Conservation (phyloP, 1,139 yeast species). For the Spathaspora jeffriesii region DNA sequence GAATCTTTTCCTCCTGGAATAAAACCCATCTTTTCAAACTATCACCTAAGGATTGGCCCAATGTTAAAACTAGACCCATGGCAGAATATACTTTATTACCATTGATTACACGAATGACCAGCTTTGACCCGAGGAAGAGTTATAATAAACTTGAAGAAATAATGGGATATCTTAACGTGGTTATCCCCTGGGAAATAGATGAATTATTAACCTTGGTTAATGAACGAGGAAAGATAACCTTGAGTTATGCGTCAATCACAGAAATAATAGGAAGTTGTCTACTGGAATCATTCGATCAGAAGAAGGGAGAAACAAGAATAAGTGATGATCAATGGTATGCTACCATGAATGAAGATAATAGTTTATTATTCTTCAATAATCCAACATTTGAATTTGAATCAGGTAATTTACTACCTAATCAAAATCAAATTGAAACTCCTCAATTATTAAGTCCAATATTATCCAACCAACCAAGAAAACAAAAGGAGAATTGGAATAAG, state of each 20-base stretch:
- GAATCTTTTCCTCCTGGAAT: slow-evolving; percentile 55
- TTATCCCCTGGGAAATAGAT: slow-evolving; percentile 59
- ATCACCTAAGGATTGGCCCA: slow-evolving; percentile 14
- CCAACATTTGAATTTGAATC: slow-evolving; percentile 4
- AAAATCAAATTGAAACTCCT: no score
- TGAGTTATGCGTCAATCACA: slow-evolving; percentile 60
- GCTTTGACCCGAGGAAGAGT: slow-evolving; percentile 24
- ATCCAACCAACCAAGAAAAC: background rate
- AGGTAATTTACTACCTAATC: no score
- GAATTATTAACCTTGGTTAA: slow-evolving; percentile 57
- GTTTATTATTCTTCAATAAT: slow-evolving; percentile 7
- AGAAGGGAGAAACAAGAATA: slow-evolving; percentile 20
- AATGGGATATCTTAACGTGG: slow-evolving; percentile 47
- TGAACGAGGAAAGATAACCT: slow-evolving; percentile 56
- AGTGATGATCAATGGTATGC: slow-evolving; percentile 8
- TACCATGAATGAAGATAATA: slow-evolving; percentile 1
- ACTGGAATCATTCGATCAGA: slow-evolving; percentile 33
- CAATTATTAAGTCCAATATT: slow-evolving; percentile 2
- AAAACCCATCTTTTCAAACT: slow-evolving; percentile 28
- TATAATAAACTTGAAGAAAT: slow-evolving; percentile 39
- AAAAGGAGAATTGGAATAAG: background rate
- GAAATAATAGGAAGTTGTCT: slow-evolving; percentile 66
- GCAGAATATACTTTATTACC: slow-evolving; percentile 9
- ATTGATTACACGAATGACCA: slow-evolving; percentile 4
- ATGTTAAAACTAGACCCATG: slow-evolving; percentile 8